These are phyloP conservation scores for Aureobasidium musti DNA, from an alignment of 2,329 filamentous ascomycete species.

Conservation along the genomic window DNA sequence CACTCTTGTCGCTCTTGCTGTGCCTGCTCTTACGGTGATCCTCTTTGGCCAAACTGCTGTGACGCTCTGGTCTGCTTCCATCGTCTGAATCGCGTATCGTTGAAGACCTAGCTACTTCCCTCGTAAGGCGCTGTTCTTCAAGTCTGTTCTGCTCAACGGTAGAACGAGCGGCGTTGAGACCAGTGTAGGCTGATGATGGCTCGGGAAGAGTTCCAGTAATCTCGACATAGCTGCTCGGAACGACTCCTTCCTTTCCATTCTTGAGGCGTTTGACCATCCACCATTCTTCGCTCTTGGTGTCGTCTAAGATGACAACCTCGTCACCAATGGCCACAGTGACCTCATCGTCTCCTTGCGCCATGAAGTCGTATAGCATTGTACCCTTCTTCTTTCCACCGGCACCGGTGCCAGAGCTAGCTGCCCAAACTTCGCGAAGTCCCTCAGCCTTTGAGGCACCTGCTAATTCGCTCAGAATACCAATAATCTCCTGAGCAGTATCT, in stretches of 20 bases:
- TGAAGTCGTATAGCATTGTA: slow-evolving; percentile 89
- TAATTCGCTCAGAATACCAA: slow-evolving; percentile 81
- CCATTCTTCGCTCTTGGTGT: slow-evolving; percentile 94
- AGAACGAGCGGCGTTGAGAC: slow-evolving; percentile 63
- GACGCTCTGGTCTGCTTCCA: slow-evolving; percentile 60
- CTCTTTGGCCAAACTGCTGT: slow-evolving; percentile 73
- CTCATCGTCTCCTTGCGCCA: slow-evolving; percentile 94
- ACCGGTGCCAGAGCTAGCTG: slow-evolving; percentile 68
- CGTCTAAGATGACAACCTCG: slow-evolving; percentile 87
- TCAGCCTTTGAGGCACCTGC: slow-evolving; percentile 83
- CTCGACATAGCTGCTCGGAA: slow-evolving; percentile 95
- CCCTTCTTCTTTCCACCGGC: slow-evolving; percentile 71
- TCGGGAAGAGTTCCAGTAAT: slow-evolving; percentile 67
- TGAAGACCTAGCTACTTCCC: slow-evolving; percentile 69
- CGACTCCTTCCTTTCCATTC: slow-evolving; percentile 92
- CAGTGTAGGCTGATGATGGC: slow-evolving; percentile 48
- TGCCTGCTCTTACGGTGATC: slow-evolving; percentile 61
- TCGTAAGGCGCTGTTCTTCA: slow-evolving; percentile 82
- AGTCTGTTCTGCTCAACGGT: slow-evolving; percentile 73
- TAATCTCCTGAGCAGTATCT: slow-evolving; percentile 93
- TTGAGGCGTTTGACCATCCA: slow-evolving; percentile 91
- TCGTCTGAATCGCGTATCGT: slow-evolving; percentile 58
- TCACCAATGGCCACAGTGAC: slow-evolving; percentile 88
- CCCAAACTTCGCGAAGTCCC: slow-evolving; percentile 79
- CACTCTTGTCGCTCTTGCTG: slow-evolving; percentile 66